These are phyloP conservation scores for Candida hispaniensis DNA, from an alignment of 805 yeast species.

Conservation along the genomic window DNA sequence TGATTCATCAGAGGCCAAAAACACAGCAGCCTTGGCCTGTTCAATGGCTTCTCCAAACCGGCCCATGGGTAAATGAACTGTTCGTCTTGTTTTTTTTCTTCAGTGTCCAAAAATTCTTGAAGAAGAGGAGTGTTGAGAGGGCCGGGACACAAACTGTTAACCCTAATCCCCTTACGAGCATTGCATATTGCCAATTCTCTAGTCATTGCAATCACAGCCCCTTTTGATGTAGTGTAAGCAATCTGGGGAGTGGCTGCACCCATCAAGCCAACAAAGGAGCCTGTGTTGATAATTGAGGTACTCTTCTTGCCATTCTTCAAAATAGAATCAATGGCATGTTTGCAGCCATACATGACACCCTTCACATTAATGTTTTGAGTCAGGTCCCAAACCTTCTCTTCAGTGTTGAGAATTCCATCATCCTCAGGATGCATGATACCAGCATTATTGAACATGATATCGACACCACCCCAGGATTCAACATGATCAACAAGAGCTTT, in stretches of 20 bases:
- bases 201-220: conserved; percentile 31
- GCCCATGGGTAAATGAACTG: conserved; percentile 39
- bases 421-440: conserved; percentile 43
- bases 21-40: conserved; percentile 49
- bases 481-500: conserved; percentile 38
- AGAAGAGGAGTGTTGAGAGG: conserved; percentile 53
- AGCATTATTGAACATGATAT: conserved; percentile 80
- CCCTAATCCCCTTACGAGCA: conserved; percentile 45
- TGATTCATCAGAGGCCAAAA: conserved; percentile 42
- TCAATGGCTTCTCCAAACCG: conserved; percentile 58
- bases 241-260: conserved; percentile 34
- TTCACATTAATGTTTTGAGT: conserved; percentile 31
- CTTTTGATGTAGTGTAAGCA: conserved; percentile 33
- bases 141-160: conserved; percentile 50
- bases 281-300: conserved; percentile 31
- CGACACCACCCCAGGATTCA: conserved; percentile 65
- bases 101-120: conserved; percentile 42
- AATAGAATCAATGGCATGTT: conserved; percentile 29
- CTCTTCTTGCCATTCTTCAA: conserved; percentile 24
- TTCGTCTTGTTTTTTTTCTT: conserved; percentile 38
- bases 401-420: conserved; percentile 28
- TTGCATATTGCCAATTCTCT: conserved; percentile 45
- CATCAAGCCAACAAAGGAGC: conserved; percentile 31
- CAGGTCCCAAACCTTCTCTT: conserved; percentile 30
- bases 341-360: conserved; percentile 31